These are phyloP conservation scores for Aschersonia sp. DNA, from an alignment of 2,329 filamentous ascomycete species.

Conservation along the genomic window DNA sequence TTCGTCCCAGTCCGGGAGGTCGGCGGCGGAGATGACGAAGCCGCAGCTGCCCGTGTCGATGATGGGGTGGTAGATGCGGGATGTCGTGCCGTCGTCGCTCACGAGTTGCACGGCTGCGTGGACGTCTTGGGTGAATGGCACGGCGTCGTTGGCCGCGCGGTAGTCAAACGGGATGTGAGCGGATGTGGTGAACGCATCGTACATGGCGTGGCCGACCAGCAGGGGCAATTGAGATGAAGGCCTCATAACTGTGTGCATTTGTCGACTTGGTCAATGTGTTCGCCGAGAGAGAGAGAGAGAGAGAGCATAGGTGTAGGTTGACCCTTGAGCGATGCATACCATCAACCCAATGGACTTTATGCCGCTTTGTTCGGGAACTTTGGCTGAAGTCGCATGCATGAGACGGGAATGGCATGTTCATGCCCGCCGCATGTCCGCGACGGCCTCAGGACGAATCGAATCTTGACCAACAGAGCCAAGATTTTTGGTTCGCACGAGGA, in stretches of 20 bases:
- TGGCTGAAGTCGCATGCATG: no score
- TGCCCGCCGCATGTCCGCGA: no score
- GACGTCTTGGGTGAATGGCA: conserved; percentile 2
- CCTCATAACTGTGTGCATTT: background rate
- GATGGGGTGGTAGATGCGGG: background rate
- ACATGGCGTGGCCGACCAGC: background rate
- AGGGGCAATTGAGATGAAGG: background rate
- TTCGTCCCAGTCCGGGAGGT: background rate
- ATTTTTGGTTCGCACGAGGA: no score
- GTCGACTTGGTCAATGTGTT: no score
- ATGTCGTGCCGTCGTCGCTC: background rate
- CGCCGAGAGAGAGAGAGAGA: no score
- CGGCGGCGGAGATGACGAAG: conserved; percentile 1
- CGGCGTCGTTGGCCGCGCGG: background rate
- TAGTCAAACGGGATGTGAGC: conserved; percentile 1
- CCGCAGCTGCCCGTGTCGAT: conserved; percentile 3
- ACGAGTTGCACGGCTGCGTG: background rate
- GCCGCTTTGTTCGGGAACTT: no score
- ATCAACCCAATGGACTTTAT: no score
- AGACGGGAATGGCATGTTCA: no score
- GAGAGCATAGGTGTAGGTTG: no score
- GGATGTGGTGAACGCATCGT: background rate
- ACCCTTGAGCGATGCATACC: no score
- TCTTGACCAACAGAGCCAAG: no score
- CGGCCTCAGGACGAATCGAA: no score